A percentile compares a stretch with the other conserved stretches of the same genome.
phyloP scores from a whole-genome alignment of 2,329 filamentous ascomycete genomes.

The Tolypocladium ovalisporum region DNA sequence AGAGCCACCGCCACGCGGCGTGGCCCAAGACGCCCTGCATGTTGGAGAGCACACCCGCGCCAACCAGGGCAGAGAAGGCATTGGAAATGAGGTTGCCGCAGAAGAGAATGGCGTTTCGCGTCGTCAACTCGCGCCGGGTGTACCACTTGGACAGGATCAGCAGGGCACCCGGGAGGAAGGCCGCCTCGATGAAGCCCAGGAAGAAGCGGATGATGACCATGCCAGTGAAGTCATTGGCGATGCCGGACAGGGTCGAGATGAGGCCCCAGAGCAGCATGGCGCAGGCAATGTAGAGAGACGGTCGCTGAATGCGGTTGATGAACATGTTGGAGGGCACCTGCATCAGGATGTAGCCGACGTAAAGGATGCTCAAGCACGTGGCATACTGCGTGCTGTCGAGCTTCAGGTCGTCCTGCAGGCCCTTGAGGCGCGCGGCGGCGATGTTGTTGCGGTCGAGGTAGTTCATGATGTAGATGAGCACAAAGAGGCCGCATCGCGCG shows the following conservation, averaged over 20 bases:
- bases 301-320: constrained; percentile 41
- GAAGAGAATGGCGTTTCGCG: constrained; percentile 46
- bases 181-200: constrained; percentile 51
- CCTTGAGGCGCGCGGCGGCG: constrained; percentile 53
- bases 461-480: constrained; percentile 67
- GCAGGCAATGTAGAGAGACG: constrained; percentile 37
- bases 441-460: constrained; percentile 62
- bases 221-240: constrained; percentile 38
- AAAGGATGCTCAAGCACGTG: constrained; percentile 52
- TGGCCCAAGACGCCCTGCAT: constrained; percentile 45
- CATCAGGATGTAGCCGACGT: constrained; percentile 56
- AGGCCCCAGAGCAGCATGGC: constrained; percentile 51
- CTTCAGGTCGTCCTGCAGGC: constrained; percentile 48
- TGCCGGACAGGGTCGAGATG: constrained; percentile 45
- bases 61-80: constrained; percentile 48
- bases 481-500: constrained; percentile 53
- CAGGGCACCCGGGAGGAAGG: constrained; percentile 52
- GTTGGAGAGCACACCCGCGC: constrained; percentile 45
- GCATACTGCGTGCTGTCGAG: constrained; percentile 50
- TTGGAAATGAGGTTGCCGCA: constrained; percentile 49
- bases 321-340: constrained; percentile 49
- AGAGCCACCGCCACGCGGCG: constrained; percentile 50
- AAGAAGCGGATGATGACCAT: constrained; percentile 48
- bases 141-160: constrained; percentile 58
- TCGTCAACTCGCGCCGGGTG: constrained; percentile 45